Percentiles rank a stretch among this genome's conserved stretches.
phyloP scores from a whole-genome alignment of 208 protist genomes.

The Porcisia hertigi region DNA sequence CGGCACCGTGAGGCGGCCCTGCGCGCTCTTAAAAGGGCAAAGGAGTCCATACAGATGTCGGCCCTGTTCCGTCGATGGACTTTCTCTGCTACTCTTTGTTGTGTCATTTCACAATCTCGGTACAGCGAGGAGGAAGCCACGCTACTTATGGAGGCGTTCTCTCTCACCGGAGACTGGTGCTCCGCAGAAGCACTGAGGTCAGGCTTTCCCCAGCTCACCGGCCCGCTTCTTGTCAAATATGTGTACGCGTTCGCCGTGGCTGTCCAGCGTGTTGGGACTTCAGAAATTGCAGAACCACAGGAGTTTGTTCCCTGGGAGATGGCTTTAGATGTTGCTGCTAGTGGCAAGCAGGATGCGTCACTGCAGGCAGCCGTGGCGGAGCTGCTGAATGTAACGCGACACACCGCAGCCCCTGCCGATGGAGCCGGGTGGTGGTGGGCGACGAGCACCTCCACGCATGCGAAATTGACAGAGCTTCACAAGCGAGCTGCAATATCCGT shows the following conservation, averaged over 20 bases:
- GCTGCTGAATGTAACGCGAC: slow-evolving; percentile 9
- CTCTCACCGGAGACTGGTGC: slow-evolving; percentile 25
- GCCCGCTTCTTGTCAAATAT: slow-evolving; percentile 16
- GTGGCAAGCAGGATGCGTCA: not conserved
- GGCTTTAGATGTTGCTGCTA: slow-evolving; percentile 18
- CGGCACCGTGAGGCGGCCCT: slow-evolving; percentile 25
- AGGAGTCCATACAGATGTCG: slow-evolving; percentile 5
- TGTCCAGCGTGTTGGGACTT: not conserved
- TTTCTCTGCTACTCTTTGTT: not conserved
- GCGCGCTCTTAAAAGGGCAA: slow-evolving; percentile 8
- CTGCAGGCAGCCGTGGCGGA: slow-evolving; percentile 6
- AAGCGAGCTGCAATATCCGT: not conserved
- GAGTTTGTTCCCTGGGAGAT: slow-evolving; percentile 28
- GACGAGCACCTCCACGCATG: slow-evolving; percentile 12
- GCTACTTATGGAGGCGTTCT: slow-evolving; percentile 27
- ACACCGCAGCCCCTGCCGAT: not conserved
- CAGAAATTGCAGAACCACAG: not conserved
- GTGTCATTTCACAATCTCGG: not conserved
- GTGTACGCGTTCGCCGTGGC: slow-evolving; percentile 19
- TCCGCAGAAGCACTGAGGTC: slow-evolving; percentile 22
- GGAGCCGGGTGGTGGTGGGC: slow-evolving; percentile 24
- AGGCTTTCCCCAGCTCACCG: not conserved
- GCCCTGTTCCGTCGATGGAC: slow-evolving; percentile 21
- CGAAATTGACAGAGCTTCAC: slow-evolving; percentile 22
- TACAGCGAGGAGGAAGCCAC: slow-evolving; percentile 14